Conservation (phyloP, 768 basidiomycete species). For the Mrakia gelida region DNA sequence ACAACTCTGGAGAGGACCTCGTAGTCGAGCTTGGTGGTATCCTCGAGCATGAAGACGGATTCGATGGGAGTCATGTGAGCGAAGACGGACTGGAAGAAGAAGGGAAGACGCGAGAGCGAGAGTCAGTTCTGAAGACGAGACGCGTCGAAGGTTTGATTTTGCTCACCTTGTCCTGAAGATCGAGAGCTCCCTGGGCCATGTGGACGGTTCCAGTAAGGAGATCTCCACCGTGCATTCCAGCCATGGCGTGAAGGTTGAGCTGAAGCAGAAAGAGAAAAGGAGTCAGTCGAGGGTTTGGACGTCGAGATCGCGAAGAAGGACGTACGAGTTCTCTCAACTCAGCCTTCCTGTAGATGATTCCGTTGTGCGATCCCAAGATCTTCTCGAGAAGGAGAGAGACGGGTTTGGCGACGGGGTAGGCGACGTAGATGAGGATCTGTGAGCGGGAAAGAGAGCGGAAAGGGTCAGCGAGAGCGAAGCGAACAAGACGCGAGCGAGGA, state of each 20-base stretch:
- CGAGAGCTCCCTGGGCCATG: slow-evolving; percentile 83
- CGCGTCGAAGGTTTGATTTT: neutral
- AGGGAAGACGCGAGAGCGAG: neutral
- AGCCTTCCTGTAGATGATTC: slow-evolving; percentile 74
- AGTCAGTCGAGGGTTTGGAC: neutral
- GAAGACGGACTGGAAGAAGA: neutral
- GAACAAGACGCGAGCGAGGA: neutral
- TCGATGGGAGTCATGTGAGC: slow-evolving; percentile 36
- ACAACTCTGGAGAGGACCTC: slow-evolving; percentile 70
- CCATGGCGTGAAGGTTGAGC: slow-evolving; percentile 74
- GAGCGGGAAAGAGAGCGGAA: neutral
- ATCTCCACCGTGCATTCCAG: slow-evolving; percentile 69
- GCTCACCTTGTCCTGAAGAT: slow-evolving; percentile 71
- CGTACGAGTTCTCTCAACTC: slow-evolving; percentile 73
- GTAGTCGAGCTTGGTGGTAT: slow-evolving; percentile 76
- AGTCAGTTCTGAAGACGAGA: slow-evolving; percentile 37
- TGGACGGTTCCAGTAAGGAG: slow-evolving; percentile 79
- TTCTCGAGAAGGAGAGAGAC: slow-evolving; percentile 21
- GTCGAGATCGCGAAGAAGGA: neutral
- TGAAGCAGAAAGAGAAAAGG: neutral
- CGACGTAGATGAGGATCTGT: neutral
- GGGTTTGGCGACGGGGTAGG: slow-evolving; percentile 20
- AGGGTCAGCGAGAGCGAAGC: neutral
- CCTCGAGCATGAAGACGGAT: slow-evolving; percentile 80
- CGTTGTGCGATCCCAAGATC: slow-evolving; percentile 50